phyloP scores from a whole-genome alignment of 306 rosid species.

The Cucurbita argyrosperma region DNA sequence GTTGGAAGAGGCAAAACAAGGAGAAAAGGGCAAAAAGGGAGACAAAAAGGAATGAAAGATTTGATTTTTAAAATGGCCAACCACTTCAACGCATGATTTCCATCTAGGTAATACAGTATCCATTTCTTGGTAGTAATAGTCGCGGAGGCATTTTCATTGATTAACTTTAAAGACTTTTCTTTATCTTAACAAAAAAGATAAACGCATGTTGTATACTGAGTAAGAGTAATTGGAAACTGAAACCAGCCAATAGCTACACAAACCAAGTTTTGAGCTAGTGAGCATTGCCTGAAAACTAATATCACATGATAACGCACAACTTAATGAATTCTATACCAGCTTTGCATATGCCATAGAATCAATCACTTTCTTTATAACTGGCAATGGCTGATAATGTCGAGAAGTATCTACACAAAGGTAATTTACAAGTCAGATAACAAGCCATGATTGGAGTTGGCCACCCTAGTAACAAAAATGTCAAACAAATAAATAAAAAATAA shows the following conservation, averaged over 20 bases:
- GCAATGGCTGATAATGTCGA: conserved; percentile 32
- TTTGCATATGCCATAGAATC: conserved; percentile 32
- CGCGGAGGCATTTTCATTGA: neutral
- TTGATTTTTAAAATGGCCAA: neutral
- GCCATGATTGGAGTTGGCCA: neutral
- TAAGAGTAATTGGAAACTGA: neutral
- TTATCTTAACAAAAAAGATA: neutral
- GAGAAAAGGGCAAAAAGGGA: neutral
- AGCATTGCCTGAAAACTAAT: neutral
- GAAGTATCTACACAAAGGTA: conserved; percentile 21
- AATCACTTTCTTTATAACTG: conserved; percentile 26
- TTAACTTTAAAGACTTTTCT: neutral
- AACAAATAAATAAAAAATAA: neutral
- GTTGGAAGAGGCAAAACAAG: neutral
- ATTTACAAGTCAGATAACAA: neutral
- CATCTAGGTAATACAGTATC: neutral
- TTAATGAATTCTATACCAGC: conserved; percentile 14
- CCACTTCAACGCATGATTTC: neutral
- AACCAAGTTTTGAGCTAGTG: neutral
- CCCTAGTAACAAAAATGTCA: neutral
- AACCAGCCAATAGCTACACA: neutral
- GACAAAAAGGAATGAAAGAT: neutral
- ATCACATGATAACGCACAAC: neutral
- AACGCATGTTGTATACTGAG: neutral
- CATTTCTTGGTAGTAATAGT: neutral